These are phyloP conservation scores for Beauveria asiatica DNA, from an alignment of 2,329 filamentous ascomycete species.

Conservation along the genomic window DNA sequence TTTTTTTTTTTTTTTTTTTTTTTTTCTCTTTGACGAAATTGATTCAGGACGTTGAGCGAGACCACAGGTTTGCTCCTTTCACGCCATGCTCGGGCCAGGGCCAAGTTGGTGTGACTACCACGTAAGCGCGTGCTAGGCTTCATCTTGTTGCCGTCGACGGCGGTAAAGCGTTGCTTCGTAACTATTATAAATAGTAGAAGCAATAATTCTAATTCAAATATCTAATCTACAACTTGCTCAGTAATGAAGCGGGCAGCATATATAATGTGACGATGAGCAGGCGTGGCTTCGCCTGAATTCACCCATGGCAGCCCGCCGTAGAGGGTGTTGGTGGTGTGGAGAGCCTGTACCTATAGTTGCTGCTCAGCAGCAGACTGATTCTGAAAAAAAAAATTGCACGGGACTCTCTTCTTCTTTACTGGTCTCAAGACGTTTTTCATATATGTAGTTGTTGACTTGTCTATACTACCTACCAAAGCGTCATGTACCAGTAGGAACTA, in stretches of 20 bases:
- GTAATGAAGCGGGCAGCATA: slow-evolving; percentile 51
- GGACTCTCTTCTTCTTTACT: neutral
- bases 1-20: no score
- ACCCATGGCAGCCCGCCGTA: slow-evolving; percentile 50
- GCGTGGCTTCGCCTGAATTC: slow-evolving; percentile 46
- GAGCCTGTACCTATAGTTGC: slow-evolving; percentile 29
- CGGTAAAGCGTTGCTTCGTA: slow-evolving; percentile 40
- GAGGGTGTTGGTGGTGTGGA: slow-evolving; percentile 49
- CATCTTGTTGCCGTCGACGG: slow-evolving; percentile 45
- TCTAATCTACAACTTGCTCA: slow-evolving; percentile 24
- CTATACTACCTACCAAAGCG: neutral
- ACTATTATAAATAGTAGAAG: no score
- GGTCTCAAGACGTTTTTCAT: neutral
- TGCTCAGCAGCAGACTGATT: slow-evolving; percentile 14
- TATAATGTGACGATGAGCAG: slow-evolving; percentile 46
- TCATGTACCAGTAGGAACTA: neutral
- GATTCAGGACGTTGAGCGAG: slow-evolving; percentile 51
- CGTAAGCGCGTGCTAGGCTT: slow-evolving; percentile 40
- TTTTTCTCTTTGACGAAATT: no score
- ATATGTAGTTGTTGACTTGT: neutral
- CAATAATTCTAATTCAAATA: no score
- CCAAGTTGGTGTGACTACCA: slow-evolving; percentile 50
- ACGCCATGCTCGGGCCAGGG: slow-evolving; percentile 55
- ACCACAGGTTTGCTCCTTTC: slow-evolving; percentile 43
- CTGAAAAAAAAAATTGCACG: no score